Evolutionary conservation across 2,329 filamentous ascomycete species (phyloP).

Genomic region (Phialophora expanda): DNA sequence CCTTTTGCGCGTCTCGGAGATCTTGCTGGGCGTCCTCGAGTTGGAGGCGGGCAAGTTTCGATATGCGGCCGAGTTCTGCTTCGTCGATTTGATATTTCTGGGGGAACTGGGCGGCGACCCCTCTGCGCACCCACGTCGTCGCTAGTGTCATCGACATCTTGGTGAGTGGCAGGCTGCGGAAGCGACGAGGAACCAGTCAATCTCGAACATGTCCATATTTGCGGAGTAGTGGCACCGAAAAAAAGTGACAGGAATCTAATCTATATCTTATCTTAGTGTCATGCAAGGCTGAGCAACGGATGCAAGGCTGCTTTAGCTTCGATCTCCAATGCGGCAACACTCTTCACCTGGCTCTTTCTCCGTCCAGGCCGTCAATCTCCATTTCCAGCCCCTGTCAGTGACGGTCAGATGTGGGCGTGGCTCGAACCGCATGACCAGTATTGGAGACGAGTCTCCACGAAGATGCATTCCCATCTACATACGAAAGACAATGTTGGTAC

Average conservation of each 20-base stretch:
- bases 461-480: slow-evolving; percentile 97
- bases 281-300: slow-evolving; percentile 1
- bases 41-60: slow-evolving; percentile 74
- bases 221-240: slow-evolving; percentile 7
- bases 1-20: slow-evolving; percentile 53
- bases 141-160: slow-evolving; percentile 74
- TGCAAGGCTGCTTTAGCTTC: slow-evolving; percentile 23
- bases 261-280: slow-evolving; percentile 4
- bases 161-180: slow-evolving; percentile 8
- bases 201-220: background rate
- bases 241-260: slow-evolving; percentile 26
- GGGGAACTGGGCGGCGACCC: slow-evolving; percentile 76
- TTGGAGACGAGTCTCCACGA: slow-evolving; percentile 39
- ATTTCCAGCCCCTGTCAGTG: slow-evolving; percentile 5
- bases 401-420: slow-evolving; percentile 39
- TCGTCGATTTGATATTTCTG: slow-evolving; percentile 77
- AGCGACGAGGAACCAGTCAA: background rate
- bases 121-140: slow-evolving; percentile 75
- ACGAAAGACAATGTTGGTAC: slow-evolving; percentile 88
- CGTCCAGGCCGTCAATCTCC: background rate
- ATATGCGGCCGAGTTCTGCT: slow-evolving; percentile 75
- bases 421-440: slow-evolving; percentile 40
- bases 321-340: slow-evolving; percentile 6
- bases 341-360: background rate
- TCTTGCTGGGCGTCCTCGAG: slow-evolving; percentile 92